These are phyloP conservation scores for Ophiostoma angusticollis DNA, from an alignment of 2,329 filamentous ascomycete genomes.

Conservation along the genomic window DNA sequence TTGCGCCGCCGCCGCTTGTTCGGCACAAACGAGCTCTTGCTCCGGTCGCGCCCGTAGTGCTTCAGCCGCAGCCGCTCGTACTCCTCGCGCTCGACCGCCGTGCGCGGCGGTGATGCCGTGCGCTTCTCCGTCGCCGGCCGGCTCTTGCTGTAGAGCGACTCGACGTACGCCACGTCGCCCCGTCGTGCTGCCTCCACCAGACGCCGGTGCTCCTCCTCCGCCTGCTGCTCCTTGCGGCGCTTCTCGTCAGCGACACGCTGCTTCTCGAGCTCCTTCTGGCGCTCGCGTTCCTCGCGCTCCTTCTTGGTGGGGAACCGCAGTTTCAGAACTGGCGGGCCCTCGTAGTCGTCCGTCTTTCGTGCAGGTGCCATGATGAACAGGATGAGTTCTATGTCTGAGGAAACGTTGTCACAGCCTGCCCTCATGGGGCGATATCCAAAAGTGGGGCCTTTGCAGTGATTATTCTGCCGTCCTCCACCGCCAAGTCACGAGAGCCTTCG, in stretches of 20 bases:
- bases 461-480: too few species aligned
- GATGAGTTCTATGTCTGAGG: too few species aligned
- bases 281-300: constrained; percentile 65
- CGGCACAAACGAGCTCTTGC: constrained; percentile 73
- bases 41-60: constrained; percentile 86
- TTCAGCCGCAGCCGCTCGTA: constrained; percentile 61
- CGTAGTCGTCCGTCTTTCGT: neutral
- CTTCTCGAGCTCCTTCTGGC: constrained; percentile 65
- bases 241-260: constrained; percentile 30
- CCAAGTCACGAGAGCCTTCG: too few species aligned
- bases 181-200: constrained; percentile 13
- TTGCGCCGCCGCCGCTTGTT: constrained; percentile 92
- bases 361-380: neutral
- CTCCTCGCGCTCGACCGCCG: constrained; percentile 49
- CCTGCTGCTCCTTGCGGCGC: constrained; percentile 12
- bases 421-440: too few species aligned
- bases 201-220: constrained; percentile 15
- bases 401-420: too few species aligned
- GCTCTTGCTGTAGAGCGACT: constrained; percentile 15
- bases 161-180: constrained; percentile 15
- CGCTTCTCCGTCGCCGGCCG: constrained; percentile 13
- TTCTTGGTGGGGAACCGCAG: constrained; percentile 24
- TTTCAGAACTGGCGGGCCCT: constrained; percentile 5
- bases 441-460: too few species aligned
- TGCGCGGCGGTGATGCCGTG: constrained; percentile 19